phyloP scores from a whole-genome alignment of 2,329 filamentous ascomycete genomes.

The Fusarium guadeloupense region DNA sequence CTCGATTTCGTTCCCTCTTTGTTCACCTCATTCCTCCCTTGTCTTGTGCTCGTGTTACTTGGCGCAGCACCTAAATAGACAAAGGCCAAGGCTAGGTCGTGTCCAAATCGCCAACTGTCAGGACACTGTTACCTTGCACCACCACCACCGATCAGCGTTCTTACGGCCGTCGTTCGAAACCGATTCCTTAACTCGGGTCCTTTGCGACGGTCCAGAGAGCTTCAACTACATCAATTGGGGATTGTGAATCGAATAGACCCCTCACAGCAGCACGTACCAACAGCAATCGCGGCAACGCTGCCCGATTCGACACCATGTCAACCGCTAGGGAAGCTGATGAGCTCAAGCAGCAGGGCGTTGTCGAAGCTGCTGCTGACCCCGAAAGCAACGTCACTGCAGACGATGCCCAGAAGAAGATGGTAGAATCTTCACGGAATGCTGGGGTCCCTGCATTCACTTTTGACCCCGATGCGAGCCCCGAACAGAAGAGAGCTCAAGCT shows the following conservation, averaged over 20 bases:
- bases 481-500: slow-evolving; percentile 85
- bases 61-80: slow-evolving; percentile 10
- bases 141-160: slow-evolving; percentile 10
- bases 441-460: slow-evolving; percentile 86
- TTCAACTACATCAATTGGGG: slow-evolving; percentile 38
- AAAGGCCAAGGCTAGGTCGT: slow-evolving; percentile 13
- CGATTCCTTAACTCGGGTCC: slow-evolving; percentile 30
- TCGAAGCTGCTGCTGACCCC: slow-evolving; percentile 80
- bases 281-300: slow-evolving; percentile 27
- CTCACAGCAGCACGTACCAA: slow-evolving; percentile 18
- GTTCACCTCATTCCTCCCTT: slow-evolving; percentile 19
- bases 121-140: slow-evolving; percentile 18
- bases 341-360: slow-evolving; percentile 81
- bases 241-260: slow-evolving; percentile 6
- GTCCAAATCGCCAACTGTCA: slow-evolving; percentile 15
- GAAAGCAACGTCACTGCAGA: slow-evolving; percentile 73
- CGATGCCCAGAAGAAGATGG: slow-evolving; percentile 76
- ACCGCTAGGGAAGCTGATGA: slow-evolving; percentile 58
- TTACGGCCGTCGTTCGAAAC: slow-evolving; percentile 16
- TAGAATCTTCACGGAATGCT: slow-evolving; percentile 80
- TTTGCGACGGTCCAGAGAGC: slow-evolving; percentile 20
- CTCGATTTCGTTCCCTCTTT: slow-evolving; percentile 11
- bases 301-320: slow-evolving; percentile 45
- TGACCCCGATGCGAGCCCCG: slow-evolving; percentile 82
- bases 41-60: slow-evolving; percentile 9